Percentiles rank a stretch among this genome's conserved stretches.
Conservation (phyloP, 73 alveolate genomes). For the Vitrella brassicaformis region DNA sequence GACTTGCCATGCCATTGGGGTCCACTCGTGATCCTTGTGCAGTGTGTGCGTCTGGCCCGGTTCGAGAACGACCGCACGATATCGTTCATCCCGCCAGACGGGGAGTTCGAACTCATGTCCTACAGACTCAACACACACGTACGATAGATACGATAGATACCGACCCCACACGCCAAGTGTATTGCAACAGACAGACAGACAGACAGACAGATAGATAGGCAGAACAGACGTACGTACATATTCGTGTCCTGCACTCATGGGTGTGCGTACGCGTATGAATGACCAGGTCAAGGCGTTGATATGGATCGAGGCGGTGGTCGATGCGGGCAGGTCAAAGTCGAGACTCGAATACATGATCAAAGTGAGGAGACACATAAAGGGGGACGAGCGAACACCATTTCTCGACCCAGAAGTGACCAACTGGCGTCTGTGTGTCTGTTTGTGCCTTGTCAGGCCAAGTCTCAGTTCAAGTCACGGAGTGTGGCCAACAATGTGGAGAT, state of each 20-base stretch:
- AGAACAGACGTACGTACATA: too few species aligned
- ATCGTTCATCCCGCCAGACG: conserved; percentile 95
- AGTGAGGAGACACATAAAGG: background rate
- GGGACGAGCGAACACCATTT: background rate
- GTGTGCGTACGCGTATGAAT: background rate
- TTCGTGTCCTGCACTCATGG: too few species aligned
- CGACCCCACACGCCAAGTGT: too few species aligned
- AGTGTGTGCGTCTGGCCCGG: conserved; percentile 59
- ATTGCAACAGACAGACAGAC: too few species aligned
- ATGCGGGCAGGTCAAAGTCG: conserved; percentile 24
- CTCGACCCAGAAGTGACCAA: too few species aligned
- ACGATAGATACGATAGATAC: too few species aligned
- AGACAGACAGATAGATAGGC: too few species aligned
- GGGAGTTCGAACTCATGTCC: conserved; percentile 86
- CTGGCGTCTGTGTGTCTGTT: background rate
- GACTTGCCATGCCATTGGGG: too few species aligned
- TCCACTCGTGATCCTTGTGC: too few species aligned
- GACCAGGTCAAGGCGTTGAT: conserved; percentile 63
- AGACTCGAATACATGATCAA: conserved; percentile 9
- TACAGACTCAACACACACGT: conserved; percentile 71
- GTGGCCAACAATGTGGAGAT: conserved; percentile 94
- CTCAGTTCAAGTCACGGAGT: conserved; percentile 76
- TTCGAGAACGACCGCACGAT: conserved; percentile 91
- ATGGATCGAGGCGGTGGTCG: conserved; percentile 65
- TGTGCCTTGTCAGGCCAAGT: conserved; percentile 63